Conservation (phyloP, 306 rosid genomes). For the Sechiopsis laciniata region DNA sequence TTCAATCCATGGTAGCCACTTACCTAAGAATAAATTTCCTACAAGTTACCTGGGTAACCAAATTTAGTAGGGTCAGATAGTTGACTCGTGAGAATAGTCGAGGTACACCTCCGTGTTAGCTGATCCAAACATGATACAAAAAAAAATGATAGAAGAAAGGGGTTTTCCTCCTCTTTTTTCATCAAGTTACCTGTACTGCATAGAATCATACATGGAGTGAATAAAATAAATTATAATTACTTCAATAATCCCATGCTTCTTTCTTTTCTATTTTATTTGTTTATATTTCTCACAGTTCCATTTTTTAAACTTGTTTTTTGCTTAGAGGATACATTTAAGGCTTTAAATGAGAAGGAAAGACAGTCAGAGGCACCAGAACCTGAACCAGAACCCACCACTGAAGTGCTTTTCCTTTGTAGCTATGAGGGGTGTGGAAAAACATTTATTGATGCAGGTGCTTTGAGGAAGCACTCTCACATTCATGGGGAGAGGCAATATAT, state of each 20-base stretch:
- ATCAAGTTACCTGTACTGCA: background rate
- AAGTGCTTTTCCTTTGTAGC: slow-evolving; percentile 97
- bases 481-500: slow-evolving; percentile 92
- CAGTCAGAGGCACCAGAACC: slow-evolving; percentile 67
- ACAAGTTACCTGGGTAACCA: too few species aligned
- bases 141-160: too few species aligned
- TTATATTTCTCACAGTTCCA: slow-evolving; percentile 22
- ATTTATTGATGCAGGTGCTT: slow-evolving; percentile 89
- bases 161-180: background rate
- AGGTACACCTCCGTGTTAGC: too few species aligned
- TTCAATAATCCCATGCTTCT: background rate
- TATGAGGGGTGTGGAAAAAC: slow-evolving; percentile 91
- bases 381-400: slow-evolving; percentile 94
- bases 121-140: too few species aligned
- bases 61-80: too few species aligned
- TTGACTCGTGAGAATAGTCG: too few species aligned
- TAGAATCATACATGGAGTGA: background rate
- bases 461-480: slow-evolving; percentile 94
- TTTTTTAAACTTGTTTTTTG: slow-evolving; percentile 25
- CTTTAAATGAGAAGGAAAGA: slow-evolving; percentile 59
- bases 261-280: slow-evolving; percentile 14
- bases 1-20: too few species aligned
- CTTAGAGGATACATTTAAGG: slow-evolving; percentile 60
- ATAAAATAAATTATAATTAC: background rate
- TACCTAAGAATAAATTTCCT: too few species aligned